phyloP scores from a whole-genome alignment of 2,329 filamentous ascomycete species.

The Neurospora sp. region DNA sequence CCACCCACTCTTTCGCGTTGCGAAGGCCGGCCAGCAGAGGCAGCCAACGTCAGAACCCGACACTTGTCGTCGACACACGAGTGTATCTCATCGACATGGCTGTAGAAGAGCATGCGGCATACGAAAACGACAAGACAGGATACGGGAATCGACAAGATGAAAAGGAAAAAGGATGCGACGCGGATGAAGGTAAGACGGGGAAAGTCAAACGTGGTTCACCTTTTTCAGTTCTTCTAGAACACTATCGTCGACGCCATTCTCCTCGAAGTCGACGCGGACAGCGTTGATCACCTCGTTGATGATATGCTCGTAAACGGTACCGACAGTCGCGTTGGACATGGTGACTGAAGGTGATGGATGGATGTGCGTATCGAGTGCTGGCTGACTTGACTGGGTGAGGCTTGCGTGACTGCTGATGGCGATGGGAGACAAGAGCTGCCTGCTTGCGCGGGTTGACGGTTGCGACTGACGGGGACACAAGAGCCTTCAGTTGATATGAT shows the following conservation, averaged over 20 bases:
- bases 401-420: neutral
- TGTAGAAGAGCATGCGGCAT: neutral
- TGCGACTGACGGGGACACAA: neutral
- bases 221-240: constrained; percentile 79
- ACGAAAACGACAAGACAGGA: constrained; percentile 3
- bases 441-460: neutral
- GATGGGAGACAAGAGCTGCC: neutral
- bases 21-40: constrained; percentile 13
- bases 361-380: neutral
- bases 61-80: constrained; percentile 7
- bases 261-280: constrained; percentile 92
- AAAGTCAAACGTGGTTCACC: constrained; percentile 45
- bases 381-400: neutral
- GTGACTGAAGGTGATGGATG: constrained; percentile 16
- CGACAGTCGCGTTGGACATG: constrained; percentile 54
- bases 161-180: constrained; percentile 8
- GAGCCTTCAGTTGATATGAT: neutral
- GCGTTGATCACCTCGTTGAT: constrained; percentile 83
- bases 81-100: neutral
- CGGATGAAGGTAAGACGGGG: neutral
- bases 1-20: constrained; percentile 24
- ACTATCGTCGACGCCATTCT: constrained; percentile 80
- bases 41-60: constrained; percentile 3
- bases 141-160: constrained; percentile 9
- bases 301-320: constrained; percentile 68